Base-by-base conservation (phyloP, 2,329 filamentous ascomycete genomes). In the Epichloe brachyelytri region DNA sequence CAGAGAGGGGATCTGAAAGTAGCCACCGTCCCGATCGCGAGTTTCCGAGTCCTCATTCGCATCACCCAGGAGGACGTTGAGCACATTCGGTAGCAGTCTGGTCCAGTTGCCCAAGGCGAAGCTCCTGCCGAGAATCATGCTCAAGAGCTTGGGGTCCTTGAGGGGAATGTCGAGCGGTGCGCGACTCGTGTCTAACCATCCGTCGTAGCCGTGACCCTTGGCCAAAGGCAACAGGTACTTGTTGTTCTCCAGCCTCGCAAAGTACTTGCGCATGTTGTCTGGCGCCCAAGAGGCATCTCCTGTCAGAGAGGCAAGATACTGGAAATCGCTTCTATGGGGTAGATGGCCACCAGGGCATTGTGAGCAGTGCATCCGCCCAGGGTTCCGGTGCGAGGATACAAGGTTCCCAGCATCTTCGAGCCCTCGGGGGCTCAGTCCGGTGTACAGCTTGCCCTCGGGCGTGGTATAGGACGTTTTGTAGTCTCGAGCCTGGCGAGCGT, bases 241-340 rank as follows among this genome's bases (percentile, higher is more conserved):
- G 65, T 75, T 76, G 44, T 71, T 70, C 65, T 85, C 80, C 11
- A 83, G 61, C 58, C 71, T 74, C 58, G 69, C 62, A 52, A 77
- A 78, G 63, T 82, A 81, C 54, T 73, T 67, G 53, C 79, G 71
- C 79, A 85, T 83, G 54, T 79, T 79, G 5, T 68, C 65, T 0
- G 79, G 68, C 0, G 68, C 64, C 80, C 81, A 85, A 0, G 76
- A 77, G 2, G 63, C 57, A 57, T 85, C 81, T 4, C 80, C 79
- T 2, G 81, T 85, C 30, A 83, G 58, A 12, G 65, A 63, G 3
- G 73, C 74, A 51, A 85, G 76, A 57, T 75, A 65, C 44, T 80
- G 69, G 65, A 77, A 85, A 62, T 85, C 82, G 30, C 71, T 74
- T 45, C 76, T 69, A 52, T 78, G 72, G 0, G 80, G 53, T 79